These are phyloP conservation scores for Herpetomonas samuelpessoai DNA, from an alignment of 208 protist species.

Conservation along the genomic window DNA sequence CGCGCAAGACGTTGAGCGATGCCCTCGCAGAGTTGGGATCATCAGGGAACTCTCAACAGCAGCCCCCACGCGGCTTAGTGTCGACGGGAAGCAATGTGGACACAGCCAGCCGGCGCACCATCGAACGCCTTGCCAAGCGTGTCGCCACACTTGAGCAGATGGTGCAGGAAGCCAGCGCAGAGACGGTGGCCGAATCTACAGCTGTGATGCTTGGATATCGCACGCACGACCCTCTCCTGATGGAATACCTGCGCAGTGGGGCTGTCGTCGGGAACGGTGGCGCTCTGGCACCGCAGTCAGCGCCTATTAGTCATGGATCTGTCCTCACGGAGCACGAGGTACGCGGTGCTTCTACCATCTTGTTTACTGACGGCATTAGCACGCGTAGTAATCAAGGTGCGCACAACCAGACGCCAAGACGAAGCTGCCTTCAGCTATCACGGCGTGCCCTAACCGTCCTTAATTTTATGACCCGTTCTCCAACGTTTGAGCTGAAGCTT, in stretches of 20 bases:
- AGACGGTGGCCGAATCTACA: neutral
- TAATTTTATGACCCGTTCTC: slow-evolving; percentile 5
- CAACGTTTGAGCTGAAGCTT: slow-evolving; percentile 1
- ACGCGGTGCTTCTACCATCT: slow-evolving; percentile 15
- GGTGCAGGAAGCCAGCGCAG: slow-evolving; percentile 9
- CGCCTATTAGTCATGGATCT: no score
- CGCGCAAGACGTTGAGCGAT: neutral
- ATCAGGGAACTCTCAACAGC: neutral
- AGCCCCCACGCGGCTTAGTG: neutral
- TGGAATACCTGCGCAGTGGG: neutral
- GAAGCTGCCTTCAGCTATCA: neutral
- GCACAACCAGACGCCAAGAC: neutral
- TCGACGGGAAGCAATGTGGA: neutral
- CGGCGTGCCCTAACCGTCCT: neutral
- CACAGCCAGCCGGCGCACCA: neutral
- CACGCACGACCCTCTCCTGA: neutral
- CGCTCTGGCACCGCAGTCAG: no score
- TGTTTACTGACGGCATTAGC: slow-evolving; percentile 28
- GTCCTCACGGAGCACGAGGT: slow-evolving; percentile 15
- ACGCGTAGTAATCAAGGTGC: slow-evolving; percentile 7
- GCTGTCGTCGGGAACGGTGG: neutral
- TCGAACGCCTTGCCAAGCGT: slow-evolving; percentile 12
- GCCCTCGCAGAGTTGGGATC: slow-evolving; percentile 1
- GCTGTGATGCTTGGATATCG: neutral
- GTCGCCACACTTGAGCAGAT: slow-evolving; percentile 17